phyloP scores from a whole-genome alignment of 352 stramenopile species.

The Peronospora destructor region DNA sequence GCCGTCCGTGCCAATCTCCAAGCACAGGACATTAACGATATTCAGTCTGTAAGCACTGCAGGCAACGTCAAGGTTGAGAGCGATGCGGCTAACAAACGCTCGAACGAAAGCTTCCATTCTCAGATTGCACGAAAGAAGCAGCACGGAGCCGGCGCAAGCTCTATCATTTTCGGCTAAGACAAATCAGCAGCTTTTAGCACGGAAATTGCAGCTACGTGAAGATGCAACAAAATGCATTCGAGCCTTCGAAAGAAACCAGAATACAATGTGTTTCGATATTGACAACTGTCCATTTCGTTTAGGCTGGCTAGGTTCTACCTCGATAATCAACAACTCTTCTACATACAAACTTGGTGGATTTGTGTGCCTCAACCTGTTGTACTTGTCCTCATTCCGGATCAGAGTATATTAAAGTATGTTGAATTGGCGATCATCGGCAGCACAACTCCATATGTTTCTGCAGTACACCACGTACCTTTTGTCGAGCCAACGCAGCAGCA shows the following conservation, averaged over 20 bases:
- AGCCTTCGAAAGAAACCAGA: background rate
- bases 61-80: conserved; percentile 46
- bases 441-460: conserved; percentile 18
- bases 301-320: background rate
- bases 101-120: conserved; percentile 39
- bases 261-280: conserved; percentile 12
- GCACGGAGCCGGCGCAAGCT: conserved; percentile 64
- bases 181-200: background rate
- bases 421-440: conserved; percentile 50
- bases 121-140: conserved; percentile 73
- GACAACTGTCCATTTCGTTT: background rate
- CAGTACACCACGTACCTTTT: conserved; percentile 16
- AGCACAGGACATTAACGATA: conserved; percentile 53
- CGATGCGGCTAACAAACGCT: conserved; percentile 48
- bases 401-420: conserved; percentile 85
- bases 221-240: too few relatives aligned
- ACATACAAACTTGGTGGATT: conserved; percentile 9
- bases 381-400: conserved; percentile 57
- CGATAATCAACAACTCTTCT: too few relatives aligned
- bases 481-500: conserved; percentile 1
- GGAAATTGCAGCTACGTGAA: background rate
- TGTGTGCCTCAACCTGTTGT: conserved; percentile 43
- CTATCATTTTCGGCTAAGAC: conserved; percentile 74
- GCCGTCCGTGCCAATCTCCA: conserved; percentile 76
- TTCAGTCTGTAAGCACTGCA: conserved; percentile 36